These are phyloP conservation scores for Phytophthora brassicae DNA, from an alignment of 352 stramenopile species.

Conservation along the genomic window DNA sequence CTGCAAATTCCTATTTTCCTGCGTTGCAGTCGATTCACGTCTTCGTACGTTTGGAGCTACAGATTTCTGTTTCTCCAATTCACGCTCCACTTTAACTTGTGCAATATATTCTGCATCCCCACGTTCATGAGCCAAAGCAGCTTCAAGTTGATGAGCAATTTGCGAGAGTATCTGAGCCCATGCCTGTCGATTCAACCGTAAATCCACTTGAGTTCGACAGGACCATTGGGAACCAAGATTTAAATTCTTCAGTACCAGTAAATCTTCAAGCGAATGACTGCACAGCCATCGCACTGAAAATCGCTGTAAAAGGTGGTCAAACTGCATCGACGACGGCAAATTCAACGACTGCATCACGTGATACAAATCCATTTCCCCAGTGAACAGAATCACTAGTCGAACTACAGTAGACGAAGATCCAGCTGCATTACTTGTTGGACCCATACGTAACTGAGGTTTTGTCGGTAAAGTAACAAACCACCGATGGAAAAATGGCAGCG, in stretches of 20 bases:
- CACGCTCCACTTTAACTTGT: conserved; percentile 16
- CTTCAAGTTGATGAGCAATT: conserved; percentile 41
- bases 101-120: conserved; percentile 44
- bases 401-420: conserved; percentile 37
- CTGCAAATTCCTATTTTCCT: background rate
- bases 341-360: conserved; percentile 55
- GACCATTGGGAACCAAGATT: conserved; percentile 50
- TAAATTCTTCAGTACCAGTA: conserved; percentile 63
- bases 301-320: conserved; percentile 54
- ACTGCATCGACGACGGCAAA: conserved; percentile 61
- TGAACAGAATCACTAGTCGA: conserved; percentile 70
- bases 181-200: conserved; percentile 56
- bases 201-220: conserved; percentile 54
- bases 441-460: conserved; percentile 51
- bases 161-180: conserved; percentile 57
- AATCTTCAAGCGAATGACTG: conserved; percentile 59
- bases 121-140: conserved; percentile 26
- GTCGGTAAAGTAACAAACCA: conserved; percentile 63
- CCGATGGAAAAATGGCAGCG: conserved; percentile 60
- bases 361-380: conserved; percentile 57
- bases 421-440: conserved; percentile 14
- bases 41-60: background rate
- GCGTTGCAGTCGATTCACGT: background rate
- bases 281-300: conserved; percentile 47
- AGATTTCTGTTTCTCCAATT: conserved; percentile 19